phyloP scores from a whole-genome alignment of 805 yeast species.

The Sugiyamaella chiloensis region DNA sequence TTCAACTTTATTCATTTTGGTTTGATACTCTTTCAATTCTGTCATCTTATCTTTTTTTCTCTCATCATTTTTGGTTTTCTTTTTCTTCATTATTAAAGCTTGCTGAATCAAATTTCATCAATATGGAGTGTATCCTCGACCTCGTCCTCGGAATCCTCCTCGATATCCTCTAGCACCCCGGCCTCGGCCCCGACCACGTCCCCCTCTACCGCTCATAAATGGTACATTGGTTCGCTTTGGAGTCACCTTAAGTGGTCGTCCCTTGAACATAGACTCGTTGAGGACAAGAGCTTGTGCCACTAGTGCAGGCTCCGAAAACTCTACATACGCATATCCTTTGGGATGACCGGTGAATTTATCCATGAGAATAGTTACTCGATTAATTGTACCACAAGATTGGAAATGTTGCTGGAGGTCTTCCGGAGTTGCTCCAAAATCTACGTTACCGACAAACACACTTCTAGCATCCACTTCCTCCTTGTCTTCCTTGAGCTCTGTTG shows the following conservation, averaged over 20 bases:
- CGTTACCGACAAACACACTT: slow-evolving; percentile 79
- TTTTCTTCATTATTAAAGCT: not conserved
- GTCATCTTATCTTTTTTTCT: slow-evolving; percentile 3
- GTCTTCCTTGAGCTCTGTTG: slow-evolving; percentile 42
- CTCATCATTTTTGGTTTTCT: not conserved
- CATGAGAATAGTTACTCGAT: slow-evolving; percentile 72
- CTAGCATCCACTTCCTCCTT: slow-evolving; percentile 71
- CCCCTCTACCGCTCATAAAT: slow-evolving; percentile 56
- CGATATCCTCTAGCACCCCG: slow-evolving; percentile 38
- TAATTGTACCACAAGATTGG: slow-evolving; percentile 64
- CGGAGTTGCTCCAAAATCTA: slow-evolving; percentile 75
- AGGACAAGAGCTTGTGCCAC: slow-evolving; percentile 63
- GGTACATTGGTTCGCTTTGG: slow-evolving; percentile 83
- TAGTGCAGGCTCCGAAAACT: slow-evolving; percentile 64
- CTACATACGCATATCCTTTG: slow-evolving; percentile 84
- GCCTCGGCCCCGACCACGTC: slow-evolving; percentile 48
- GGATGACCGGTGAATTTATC: slow-evolving; percentile 78
- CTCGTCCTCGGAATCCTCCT: slow-evolving; percentile 38
- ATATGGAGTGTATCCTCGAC: slow-evolving; percentile 46
- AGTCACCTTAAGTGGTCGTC: slow-evolving; percentile 66
- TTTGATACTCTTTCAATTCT: no score
- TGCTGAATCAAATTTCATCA: no score
- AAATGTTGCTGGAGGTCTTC: slow-evolving; percentile 76
- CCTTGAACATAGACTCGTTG: slow-evolving; percentile 64
- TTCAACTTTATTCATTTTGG: no score